These are phyloP conservation scores for Chalaropsis ovoidea DNA, from an alignment of 2,329 filamentous ascomycete genomes.

Conservation along the genomic window DNA sequence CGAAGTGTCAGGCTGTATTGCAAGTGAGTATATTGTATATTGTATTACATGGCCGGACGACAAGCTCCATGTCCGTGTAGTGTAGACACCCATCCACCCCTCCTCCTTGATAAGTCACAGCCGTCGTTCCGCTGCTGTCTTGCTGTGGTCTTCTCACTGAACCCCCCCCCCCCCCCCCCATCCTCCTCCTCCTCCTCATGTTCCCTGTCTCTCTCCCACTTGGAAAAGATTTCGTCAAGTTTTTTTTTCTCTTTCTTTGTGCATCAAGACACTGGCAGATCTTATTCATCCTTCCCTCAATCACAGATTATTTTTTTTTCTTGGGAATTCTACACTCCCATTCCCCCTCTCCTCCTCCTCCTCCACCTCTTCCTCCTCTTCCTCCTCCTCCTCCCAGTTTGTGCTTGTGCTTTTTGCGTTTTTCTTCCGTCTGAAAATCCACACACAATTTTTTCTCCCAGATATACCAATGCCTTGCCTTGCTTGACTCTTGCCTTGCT, in stretches of 20 bases:
- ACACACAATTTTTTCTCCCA: conserved; percentile 1
- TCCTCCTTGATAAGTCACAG: neutral
- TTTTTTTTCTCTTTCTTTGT: conserved; percentile 4
- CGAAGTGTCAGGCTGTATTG: neutral
- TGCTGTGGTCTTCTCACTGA: neutral
- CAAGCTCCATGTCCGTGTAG: neutral
- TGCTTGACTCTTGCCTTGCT: neutral
- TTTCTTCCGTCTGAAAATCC: conserved; percentile 13
- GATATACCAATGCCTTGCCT: neutral
- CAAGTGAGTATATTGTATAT: too few relatives aligned
- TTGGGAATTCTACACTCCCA: conserved; percentile 14
- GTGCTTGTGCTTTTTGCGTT: conserved; percentile 13
- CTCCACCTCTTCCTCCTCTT: neutral
- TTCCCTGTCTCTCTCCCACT: neutral
- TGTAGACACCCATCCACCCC: neutral
- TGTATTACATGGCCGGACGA: neutral
- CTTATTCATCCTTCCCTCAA: conserved; percentile 14
- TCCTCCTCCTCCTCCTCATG: neutral
- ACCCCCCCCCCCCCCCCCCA: neutral
- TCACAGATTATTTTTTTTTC: conserved; percentile 8
- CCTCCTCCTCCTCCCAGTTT: conserved; percentile 5
- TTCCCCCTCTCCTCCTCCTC: conserved; percentile 1
- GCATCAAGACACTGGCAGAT: conserved; percentile 8
- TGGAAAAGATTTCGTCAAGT: neutral
- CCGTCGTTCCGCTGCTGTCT: conserved; percentile 7